Conservation (phyloP, 2,329 filamentous ascomycete species). For the Penicillium brevicompactum region DNA sequence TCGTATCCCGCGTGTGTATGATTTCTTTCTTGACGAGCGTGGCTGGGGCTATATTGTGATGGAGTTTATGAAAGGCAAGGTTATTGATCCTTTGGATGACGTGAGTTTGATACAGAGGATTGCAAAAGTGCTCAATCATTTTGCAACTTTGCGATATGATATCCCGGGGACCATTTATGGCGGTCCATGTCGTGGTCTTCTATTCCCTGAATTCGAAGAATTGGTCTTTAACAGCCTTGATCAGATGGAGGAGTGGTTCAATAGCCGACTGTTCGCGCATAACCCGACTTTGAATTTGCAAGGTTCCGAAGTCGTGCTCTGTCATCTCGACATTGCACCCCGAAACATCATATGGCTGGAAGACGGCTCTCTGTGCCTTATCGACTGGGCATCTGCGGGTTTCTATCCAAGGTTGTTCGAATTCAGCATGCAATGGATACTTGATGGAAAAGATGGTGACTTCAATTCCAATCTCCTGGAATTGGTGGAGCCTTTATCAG, state of each 20-base stretch:
- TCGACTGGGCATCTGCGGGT: conserved; percentile 28
- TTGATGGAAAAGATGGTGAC: conserved; percentile 4
- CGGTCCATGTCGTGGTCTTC: conserved; percentile 14
- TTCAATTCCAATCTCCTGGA: conserved; percentile 10
- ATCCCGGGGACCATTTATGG: conserved; percentile 13
- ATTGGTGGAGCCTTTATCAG: neutral
- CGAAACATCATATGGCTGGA: conserved; percentile 23
- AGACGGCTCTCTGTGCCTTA: conserved; percentile 23
- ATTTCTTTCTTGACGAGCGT: conserved; percentile 16
- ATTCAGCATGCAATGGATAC: conserved; percentile 16
- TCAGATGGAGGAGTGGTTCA: conserved; percentile 23
- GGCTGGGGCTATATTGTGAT: conserved; percentile 24
- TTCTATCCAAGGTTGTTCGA: conserved; percentile 28
- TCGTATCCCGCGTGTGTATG: conserved; percentile 19
- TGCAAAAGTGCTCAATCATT: conserved; percentile 16
- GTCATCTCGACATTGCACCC: conserved; percentile 20
- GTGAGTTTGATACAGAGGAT: conserved; percentile 9
- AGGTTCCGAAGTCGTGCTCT: conserved; percentile 12
- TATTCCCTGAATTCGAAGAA: conserved; percentile 22
- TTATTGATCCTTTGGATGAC: conserved; percentile 19
- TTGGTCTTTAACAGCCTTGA: conserved; percentile 15
- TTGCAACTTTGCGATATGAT: conserved; percentile 9
- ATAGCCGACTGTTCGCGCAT: conserved; percentile 18
- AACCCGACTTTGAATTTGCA: conserved; percentile 8
- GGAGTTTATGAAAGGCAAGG: conserved; percentile 21